Evolutionary conservation across 257 asterid genomes (phyloP).

Genomic region (Mitragyna speciosa): DNA sequence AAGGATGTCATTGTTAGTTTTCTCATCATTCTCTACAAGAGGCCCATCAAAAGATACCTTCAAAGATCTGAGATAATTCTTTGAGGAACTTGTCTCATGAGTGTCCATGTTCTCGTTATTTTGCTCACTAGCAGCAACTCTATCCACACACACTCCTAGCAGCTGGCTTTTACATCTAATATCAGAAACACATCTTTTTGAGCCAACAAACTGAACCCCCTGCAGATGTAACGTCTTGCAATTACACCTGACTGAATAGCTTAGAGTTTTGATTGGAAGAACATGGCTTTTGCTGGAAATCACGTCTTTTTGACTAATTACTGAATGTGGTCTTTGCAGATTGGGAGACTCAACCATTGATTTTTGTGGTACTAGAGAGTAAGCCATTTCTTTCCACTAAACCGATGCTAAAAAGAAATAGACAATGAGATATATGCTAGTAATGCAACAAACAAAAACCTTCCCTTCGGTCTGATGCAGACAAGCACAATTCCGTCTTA

Average conservation of each 20-base stretch:
- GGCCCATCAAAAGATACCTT: conserved; percentile 41
- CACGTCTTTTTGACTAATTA: conserved; percentile 35
- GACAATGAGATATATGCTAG: not conserved
- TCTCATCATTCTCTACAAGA: conserved; percentile 55
- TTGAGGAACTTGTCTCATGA: conserved; percentile 25
- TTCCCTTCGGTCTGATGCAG: conserved; percentile 15
- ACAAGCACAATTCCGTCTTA: not conserved
- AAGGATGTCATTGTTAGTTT: conserved; percentile 66
- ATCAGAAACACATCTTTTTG: conserved; percentile 26
- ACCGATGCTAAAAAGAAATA: not conserved
- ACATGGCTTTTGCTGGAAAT: conserved; percentile 19
- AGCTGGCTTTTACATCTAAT: conserved; percentile 40
- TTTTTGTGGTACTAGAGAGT: conserved; percentile 39
- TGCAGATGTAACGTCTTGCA: conserved; percentile 21
- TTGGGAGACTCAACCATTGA: conserved; percentile 38
- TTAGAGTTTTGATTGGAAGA: conserved; percentile 23
- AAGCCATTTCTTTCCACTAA: conserved; percentile 38
- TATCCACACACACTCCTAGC: conserved; percentile 41
- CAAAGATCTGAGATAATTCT: conserved; percentile 33
- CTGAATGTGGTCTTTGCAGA: conserved; percentile 29
- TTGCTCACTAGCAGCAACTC: conserved; percentile 27
- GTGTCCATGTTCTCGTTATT: conserved; percentile 30
- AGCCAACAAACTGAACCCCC: conserved; percentile 28
- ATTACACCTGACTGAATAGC: conserved; percentile 23
- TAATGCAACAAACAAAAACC: not conserved